A percentile compares a stretch with the other conserved stretches of the same genome.
phyloP scores from a whole-genome alignment of 495 filamentous ascomycete species.

The Penicillium goetzii region DNA sequence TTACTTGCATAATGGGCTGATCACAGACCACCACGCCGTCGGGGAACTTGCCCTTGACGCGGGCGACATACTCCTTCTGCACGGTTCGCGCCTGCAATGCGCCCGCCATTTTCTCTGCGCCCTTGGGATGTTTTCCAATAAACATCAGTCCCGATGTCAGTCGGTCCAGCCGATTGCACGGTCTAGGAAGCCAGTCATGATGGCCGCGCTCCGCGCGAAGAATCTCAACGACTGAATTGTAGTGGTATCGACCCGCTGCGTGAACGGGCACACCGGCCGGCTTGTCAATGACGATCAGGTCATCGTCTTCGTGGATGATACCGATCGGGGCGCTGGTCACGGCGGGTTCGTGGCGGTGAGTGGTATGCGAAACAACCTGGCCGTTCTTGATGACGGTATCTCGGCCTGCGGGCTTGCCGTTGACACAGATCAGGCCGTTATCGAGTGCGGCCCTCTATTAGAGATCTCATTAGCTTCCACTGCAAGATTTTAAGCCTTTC shows the following conservation, averaged over 20 bases:
- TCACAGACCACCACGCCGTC: slow-evolving; percentile 81
- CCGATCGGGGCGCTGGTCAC: slow-evolving; percentile 77
- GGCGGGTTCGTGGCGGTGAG: slow-evolving; percentile 95
- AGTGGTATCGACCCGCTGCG: slow-evolving; percentile 91
- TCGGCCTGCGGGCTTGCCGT: slow-evolving; percentile 64
- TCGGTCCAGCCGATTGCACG: slow-evolving; percentile 92
- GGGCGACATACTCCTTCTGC: slow-evolving; percentile 90
- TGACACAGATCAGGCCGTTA: slow-evolving; percentile 70
- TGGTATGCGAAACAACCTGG: slow-evolving; percentile 87
- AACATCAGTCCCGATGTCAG: slow-evolving; percentile 98
- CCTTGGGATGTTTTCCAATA: slow-evolving; percentile 79
- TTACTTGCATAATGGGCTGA: slow-evolving; percentile 90
- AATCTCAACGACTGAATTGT: slow-evolving; percentile 92
- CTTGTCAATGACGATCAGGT: slow-evolving; percentile 95
- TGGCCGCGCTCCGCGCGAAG: slow-evolving; percentile 75
- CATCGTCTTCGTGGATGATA: slow-evolving; percentile 86
- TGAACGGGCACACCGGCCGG: slow-evolving; percentile 94
- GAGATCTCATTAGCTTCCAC: slow-evolving; percentile 13
- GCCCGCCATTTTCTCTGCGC: slow-evolving; percentile 72
- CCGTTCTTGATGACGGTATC: slow-evolving; percentile 72
- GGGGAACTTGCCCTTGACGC: slow-evolving; percentile 90
- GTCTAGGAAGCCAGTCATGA: slow-evolving; percentile 71
- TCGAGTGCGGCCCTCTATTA: slow-evolving; percentile 75
- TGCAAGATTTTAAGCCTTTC: background rate
- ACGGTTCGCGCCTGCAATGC: slow-evolving; percentile 77